phyloP scores from a whole-genome alignment of 768 basidiomycete species.

The Boletus sp. region DNA sequence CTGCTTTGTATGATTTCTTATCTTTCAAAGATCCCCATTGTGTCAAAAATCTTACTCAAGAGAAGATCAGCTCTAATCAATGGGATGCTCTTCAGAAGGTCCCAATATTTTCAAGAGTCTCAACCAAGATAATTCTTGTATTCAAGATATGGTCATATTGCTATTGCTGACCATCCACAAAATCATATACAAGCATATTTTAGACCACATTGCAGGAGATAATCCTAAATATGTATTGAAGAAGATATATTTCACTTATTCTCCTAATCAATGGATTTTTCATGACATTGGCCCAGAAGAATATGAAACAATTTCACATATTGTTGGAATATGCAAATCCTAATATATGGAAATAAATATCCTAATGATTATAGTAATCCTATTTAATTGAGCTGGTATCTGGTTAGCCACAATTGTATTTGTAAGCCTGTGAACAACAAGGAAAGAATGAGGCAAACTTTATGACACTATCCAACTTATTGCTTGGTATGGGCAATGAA shows the following conservation, averaged over 20 bases:
- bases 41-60: neutral
- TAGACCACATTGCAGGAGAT: neutral
- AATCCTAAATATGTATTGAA: neutral
- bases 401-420: too few relatives aligned
- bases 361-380: too few relatives aligned
- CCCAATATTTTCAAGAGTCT: neutral
- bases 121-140: neutral
- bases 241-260: neutral
- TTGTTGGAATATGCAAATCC: too few relatives aligned
- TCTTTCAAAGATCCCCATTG: neutral
- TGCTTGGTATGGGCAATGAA: too few relatives aligned
- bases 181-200: neutral
- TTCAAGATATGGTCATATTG: neutral
- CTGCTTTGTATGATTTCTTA: neutral
- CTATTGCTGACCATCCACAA: neutral
- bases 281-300: neutral
- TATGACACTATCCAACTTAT: too few relatives aligned
- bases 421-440: too few relatives aligned
- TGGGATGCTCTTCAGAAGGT: neutral
- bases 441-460: too few relatives aligned
- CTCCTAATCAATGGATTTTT: neutral
- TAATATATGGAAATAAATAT: too few relatives aligned
- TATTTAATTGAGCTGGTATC: too few relatives aligned
- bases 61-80: neutral
- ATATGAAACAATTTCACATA: neutral